These are phyloP conservation scores for Monilinia polystroma DNA, from an alignment of 2,329 filamentous ascomycete species.

Conservation along the genomic window DNA sequence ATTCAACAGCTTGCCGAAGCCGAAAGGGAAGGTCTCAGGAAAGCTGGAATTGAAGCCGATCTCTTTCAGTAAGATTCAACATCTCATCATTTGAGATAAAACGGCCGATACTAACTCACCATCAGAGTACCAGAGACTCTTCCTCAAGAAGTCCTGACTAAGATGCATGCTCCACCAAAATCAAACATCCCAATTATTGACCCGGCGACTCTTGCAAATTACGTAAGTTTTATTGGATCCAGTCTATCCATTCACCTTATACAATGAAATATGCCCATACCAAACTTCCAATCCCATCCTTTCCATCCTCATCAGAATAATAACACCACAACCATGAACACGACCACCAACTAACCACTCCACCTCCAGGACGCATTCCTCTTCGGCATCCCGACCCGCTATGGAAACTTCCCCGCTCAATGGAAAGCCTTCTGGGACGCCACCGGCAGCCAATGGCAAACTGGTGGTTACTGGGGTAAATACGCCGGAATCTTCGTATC, in stretches of 20 bases:
- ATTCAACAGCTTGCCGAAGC: slow-evolving; percentile 80
- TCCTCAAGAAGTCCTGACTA: slow-evolving; percentile 72
- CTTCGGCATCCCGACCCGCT: slow-evolving; percentile 91
- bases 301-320: background rate
- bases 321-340: background rate
- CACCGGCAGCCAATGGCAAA: slow-evolving; percentile 80
- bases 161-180: slow-evolving; percentile 90
- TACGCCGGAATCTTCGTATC: slow-evolving; percentile 88
- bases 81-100: slow-evolving; percentile 11
- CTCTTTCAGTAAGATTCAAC: slow-evolving; percentile 53
- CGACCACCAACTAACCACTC: background rate
- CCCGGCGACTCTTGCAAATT: slow-evolving; percentile 61
- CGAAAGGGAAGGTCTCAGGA: slow-evolving; percentile 86
- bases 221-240: slow-evolving; percentile 41
- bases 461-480: slow-evolving; percentile 80
- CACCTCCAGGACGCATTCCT: slow-evolving; percentile 69
- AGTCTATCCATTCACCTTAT: background rate
- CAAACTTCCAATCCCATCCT: background rate
- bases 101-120: background rate
- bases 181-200: slow-evolving; percentile 63
- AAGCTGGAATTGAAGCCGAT: slow-evolving; percentile 77
- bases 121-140: slow-evolving; percentile 77
- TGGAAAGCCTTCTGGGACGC: slow-evolving; percentile 89
- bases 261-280: background rate
- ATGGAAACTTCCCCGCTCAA: slow-evolving; percentile 95